Evolutionary conservation across 768 basidiomycete species (phyloP), one percentile per base, ranked within the genome.

Genomic region (Suillus luteus): DNA sequence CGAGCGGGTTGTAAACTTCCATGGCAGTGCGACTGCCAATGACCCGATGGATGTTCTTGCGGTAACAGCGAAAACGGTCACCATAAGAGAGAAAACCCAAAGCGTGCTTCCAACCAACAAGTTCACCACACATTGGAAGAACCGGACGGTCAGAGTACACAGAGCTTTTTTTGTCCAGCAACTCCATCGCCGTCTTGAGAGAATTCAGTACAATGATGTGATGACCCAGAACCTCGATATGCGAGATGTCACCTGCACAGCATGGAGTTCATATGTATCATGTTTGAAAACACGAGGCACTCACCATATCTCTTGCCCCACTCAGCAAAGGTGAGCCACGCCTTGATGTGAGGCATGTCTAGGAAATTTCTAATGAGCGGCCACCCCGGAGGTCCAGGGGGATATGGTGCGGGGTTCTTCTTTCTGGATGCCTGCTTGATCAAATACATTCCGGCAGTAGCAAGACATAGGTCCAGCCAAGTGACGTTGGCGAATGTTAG

Each of bases 121-220:
- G 70, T 55, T 76, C 74, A 41, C 73, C 74, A 62, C 76, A 74
- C 79, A 81, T 80, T 0, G 76, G 74, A 24, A 80, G 65, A 19
- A 75, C 72, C 0, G 88, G 88, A 22, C 88, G 83, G 67, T 89
- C 88, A 33, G 87, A 88, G 71, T 89, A 89, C 46, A 84, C 80
- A 31, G 83, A 76, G 63, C 85, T 85, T 68, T 87, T 86, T 73
- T 86, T 87, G 73, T 90, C 86, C 54, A 89, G 77, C 76, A 90
- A 79, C 57, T 87, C 85, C 65, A 77, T 58, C n/a, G 85, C 85
- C 19, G 77, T 70, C 69, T 80, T 78, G 37, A 78, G 77, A 14
- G 81, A 83, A 68, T 86, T 87, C 31, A 89, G 66, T 52, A 89
- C 74, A 51, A 88, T 71, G 38, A 89, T 72, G 48, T 85, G 79